Evolutionary conservation across 345 rosid species (phyloP).

Genomic region (Eucalyptus victrix): DNA sequence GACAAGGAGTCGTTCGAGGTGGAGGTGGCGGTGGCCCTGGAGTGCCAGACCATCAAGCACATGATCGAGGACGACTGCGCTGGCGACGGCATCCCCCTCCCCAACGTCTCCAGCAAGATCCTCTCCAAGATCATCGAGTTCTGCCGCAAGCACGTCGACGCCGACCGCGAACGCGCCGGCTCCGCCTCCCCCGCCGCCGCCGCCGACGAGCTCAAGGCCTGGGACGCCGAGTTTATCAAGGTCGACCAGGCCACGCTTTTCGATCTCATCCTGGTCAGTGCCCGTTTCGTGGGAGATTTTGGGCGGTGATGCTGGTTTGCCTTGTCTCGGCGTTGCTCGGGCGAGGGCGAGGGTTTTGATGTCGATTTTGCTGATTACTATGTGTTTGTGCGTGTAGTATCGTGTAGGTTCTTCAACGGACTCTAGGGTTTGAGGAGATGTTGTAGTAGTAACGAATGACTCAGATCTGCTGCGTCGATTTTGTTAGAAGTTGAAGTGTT

Average conservation of each 20-base stretch:
- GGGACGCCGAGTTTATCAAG: conserved; percentile 48
- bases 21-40: conserved; percentile 39
- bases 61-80: conserved; percentile 60
- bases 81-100: conserved; percentile 45
- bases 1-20: conserved; percentile 64
- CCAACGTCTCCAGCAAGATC: conserved; percentile 56
- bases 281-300: not conserved
- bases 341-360: not conserved
- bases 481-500: not conserved
- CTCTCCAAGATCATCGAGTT: conserved; percentile 68
- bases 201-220: conserved; percentile 28
- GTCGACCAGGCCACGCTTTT: conserved; percentile 57
- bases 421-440: not conserved
- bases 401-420: not conserved
- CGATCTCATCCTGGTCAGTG: conserved; percentile 47
- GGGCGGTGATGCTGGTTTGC: not conserved
- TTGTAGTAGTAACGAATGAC: not conserved
- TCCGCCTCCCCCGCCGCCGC: not conserved
- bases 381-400: not conserved
- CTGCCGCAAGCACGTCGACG: conserved; percentile 62
- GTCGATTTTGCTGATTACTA: not conserved
- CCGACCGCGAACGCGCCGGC: not conserved
- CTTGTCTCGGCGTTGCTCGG: not conserved
- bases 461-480: not conserved
- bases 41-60: conserved; percentile 62